A percentile compares a stretch with the other conserved stretches of the same genome.
Conservation (phyloP, 2,329 filamentous ascomycete genomes). For the Chrysoporthe cubensis region DNA sequence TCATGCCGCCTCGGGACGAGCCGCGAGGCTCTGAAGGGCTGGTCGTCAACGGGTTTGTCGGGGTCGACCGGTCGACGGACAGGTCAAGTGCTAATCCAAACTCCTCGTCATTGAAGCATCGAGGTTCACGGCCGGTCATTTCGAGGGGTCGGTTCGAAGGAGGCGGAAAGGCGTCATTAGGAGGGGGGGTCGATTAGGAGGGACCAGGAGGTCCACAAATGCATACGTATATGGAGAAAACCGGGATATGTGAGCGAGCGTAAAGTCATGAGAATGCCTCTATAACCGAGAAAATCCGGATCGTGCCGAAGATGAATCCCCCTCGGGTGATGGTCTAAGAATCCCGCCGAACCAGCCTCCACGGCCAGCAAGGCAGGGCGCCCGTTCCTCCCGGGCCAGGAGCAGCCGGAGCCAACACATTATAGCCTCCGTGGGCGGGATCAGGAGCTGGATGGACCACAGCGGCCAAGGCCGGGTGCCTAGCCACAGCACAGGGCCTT, state of each 20-base stretch:
- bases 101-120: not conserved
- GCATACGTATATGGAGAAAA: conserved; percentile 28
- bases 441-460: conserved; percentile 24
- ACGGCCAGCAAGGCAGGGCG: conserved; percentile 20
- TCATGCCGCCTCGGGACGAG: not conserved
- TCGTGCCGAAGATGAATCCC: conserved; percentile 27
- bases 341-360: conserved; percentile 17
- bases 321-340: conserved; percentile 24
- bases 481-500: conserved; percentile 90
- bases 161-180: conserved; percentile 24
- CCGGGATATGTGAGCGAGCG: conserved; percentile 29
- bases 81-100: not conserved
- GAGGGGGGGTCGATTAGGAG: conserved; percentile 28
- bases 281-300: conserved; percentile 29
- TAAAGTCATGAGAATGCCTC: conserved; percentile 31
- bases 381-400: conserved; percentile 6
- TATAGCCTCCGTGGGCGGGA: conserved; percentile 16
- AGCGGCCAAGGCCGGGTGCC: conserved; percentile 35
- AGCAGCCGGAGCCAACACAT: conserved; percentile 13
- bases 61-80: not conserved
- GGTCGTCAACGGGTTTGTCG: not conserved
- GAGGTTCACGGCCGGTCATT: conserved; percentile 1
- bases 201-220: conserved; percentile 29
- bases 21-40: not conserved
- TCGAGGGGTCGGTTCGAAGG: conserved; percentile 14